Evolutionary conservation across 768 basidiomycete genomes (phyloP), one percentile per base, ranked within the genome.

Genomic region (Boletus tylopilopsis): DNA sequence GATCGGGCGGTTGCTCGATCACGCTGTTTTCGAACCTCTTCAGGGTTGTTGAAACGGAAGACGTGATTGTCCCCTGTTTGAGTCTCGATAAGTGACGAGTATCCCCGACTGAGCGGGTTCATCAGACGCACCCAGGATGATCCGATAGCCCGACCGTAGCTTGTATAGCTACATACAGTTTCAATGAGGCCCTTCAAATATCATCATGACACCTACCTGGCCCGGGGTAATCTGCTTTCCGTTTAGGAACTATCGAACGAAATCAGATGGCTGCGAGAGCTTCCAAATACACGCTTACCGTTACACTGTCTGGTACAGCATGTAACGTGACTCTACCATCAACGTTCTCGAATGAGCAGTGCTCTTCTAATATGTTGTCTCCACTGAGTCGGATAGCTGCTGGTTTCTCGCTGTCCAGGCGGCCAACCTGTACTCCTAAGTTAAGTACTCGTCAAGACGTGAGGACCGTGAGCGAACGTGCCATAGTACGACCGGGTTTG

Each of bases 1-100:
- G 87, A 88, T 64, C 79, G 85, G 45, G 79, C 76, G 10, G 81
- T 84, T 3, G 85, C 87, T 35, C 90, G 84, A 68, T 94, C 88
- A 36, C 93, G 83, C 61, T 83, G 87, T 63, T 90, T 93, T 55
- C 93, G 89, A 53, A 94, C 93, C 68, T 93, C 91, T 67, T 94
- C 91, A 1, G 93, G 93, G 61, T 95, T 89, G 63, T 90, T 98
- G 71, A 96, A 98, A 16, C 96, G 82, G 69, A 99, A 99, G 48
- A 98, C 94, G 71, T 99, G 96, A 56, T 93, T 85, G 58, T 97
- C 94, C 46, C 95, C 90, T 91, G 52, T 40, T 47, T n/a, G 37
- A 19, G 49, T 47, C 18, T 49, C 45, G 42, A 50, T 50, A 47
- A 50, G 44, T 23, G 30, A 37, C 30, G 6, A 34, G 42, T 8